Evolutionary conservation across 768 basidiomycete genomes (phyloP).

Genomic region (Hydnum rufescens): DNA sequence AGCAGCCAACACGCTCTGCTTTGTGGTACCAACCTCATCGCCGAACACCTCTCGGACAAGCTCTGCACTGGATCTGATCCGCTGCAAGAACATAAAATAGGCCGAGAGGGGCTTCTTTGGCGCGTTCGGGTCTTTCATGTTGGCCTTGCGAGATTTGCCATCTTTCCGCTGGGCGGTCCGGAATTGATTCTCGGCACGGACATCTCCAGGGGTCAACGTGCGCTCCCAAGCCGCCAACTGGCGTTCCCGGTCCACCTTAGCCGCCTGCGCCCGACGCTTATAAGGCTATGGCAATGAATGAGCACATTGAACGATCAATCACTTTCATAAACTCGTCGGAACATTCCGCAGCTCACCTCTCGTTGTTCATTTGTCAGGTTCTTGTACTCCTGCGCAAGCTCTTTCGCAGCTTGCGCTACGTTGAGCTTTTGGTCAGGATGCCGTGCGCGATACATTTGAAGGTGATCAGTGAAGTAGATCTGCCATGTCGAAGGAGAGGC

Average conservation of each 20-base stretch:
- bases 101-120: conserved; percentile 90
- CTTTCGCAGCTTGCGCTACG: conserved; percentile 87
- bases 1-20: conserved; percentile 84
- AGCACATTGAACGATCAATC: conserved; percentile 13
- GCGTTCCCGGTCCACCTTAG: conserved; percentile 69
- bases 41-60: conserved; percentile 71
- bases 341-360: conserved; percentile 31
- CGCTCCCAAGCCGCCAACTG: conserved; percentile 73
- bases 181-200: conserved; percentile 82
- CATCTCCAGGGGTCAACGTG: conserved; percentile 79
- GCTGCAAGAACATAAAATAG: conserved; percentile 88
- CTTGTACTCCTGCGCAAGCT: conserved; percentile 81
- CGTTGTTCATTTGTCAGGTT: conserved; percentile 60
- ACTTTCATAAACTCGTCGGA: conserved; percentile 12
- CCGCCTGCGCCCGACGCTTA: conserved; percentile 61
- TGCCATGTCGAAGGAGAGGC: conserved; percentile 92
- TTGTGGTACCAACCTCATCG: conserved; percentile 81
- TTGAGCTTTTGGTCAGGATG: conserved; percentile 48
- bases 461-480: conserved; percentile 90
- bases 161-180: conserved; percentile 84
- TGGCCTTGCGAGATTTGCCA: conserved; percentile 80
- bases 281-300: conserved; percentile 37
- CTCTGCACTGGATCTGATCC: conserved; percentile 58
- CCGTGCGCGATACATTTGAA: conserved; percentile 32
- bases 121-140: conserved; percentile 92